These are phyloP conservation scores for Phytophthora meadii DNA, from an alignment of 352 stramenopile species.

Conservation along the genomic window DNA sequence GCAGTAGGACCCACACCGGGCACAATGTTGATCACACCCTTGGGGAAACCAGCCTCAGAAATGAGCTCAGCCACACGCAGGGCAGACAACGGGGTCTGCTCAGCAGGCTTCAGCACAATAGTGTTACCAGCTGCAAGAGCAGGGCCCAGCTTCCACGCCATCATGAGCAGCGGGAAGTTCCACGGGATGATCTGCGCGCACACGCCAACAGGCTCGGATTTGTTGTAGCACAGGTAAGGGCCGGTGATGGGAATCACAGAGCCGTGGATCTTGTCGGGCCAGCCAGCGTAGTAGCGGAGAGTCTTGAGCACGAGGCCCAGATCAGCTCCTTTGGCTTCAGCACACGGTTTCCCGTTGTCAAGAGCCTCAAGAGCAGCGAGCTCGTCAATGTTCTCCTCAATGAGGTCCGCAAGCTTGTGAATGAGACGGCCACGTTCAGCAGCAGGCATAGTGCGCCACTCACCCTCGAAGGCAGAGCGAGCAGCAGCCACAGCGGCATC, in stretches of 20 bases:
- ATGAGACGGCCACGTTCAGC: constrained; percentile 54
- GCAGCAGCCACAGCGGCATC: constrained; percentile 77
- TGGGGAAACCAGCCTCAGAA: constrained; percentile 75
- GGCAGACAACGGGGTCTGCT: constrained; percentile 94
- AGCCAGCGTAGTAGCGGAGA: constrained; percentile 94
- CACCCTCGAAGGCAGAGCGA: constrained; percentile 66
- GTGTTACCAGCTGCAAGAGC: constrained; percentile 93
- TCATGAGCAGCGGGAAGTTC: constrained; percentile 89
- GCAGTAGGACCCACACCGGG: constrained; percentile 55
- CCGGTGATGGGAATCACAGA: constrained; percentile 69
- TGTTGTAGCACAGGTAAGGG: constrained; percentile 68
- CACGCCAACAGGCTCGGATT: constrained; percentile 91
- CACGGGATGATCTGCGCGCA: constrained; percentile 84
- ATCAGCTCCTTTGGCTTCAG: constrained; percentile 89
- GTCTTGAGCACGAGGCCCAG: constrained; percentile 83
- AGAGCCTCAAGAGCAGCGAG: constrained; percentile 90
- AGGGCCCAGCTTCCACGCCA: constrained; percentile 93
- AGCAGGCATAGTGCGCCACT: constrained; percentile 65
- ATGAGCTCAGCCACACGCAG: constrained; percentile 91
- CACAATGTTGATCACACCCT: constrained; percentile 90
- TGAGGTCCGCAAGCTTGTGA: constrained; percentile 58
- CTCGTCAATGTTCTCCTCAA: constrained; percentile 70
- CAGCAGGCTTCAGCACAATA: constrained; percentile 94
- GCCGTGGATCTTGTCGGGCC: constrained; percentile 87
- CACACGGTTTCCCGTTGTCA: constrained; percentile 95